Evolutionary conservation across 31 red algal genomes (phyloP), one percentile per base, ranked within the genome.

Genomic region (Porphyra umbilicalis): DNA sequence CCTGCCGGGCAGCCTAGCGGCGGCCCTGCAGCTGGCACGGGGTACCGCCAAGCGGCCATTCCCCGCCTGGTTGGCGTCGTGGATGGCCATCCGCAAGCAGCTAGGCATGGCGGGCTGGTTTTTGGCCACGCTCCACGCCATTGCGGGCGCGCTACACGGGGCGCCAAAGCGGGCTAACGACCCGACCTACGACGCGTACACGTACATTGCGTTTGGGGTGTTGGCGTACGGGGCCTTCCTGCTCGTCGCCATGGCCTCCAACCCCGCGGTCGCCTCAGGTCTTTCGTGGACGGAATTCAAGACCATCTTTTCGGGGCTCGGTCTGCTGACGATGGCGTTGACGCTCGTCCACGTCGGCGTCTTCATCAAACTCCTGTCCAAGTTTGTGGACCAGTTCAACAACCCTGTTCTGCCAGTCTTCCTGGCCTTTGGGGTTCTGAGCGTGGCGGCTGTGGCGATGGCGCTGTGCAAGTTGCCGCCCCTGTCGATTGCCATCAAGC

Each of bases 31-130:
- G 29, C 77, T 79, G 77, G 35, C 20, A 25, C 77, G 77, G 11
- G 77, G 77, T 4, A 79, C 77, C 18, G 77, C 77, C 16, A 79
- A 36, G 77, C 6, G 2, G 35, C 77, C 77, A 2, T 79, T 79
- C 18, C 77, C 77, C 6, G 77, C 29, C 4, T 8, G 4, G 77
- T 79, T 79, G 25, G 77, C 36, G 77, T 38, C 77, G 35, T 79
- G 77, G 77, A 4, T 79, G 77, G 38, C 77, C 36, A 79, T 79
- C 38, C 77, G 77, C 36, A 79, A 79, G 38, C 77, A 79, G 77
- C 29, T 79, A 2, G 77, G 77, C 35, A 36, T 79, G 77, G 16
- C 30, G 0, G 35, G 36, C 16, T 79, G 35, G 36, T 36, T 18
- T 18, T 8, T 79, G 36, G 35, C 77, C 0, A 79, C 38, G 13